Evolutionary conservation across 2,329 filamentous ascomycete genomes (phyloP), one percentile per base, ranked within the genome.

Genomic region (Onygenales sp.): DNA sequence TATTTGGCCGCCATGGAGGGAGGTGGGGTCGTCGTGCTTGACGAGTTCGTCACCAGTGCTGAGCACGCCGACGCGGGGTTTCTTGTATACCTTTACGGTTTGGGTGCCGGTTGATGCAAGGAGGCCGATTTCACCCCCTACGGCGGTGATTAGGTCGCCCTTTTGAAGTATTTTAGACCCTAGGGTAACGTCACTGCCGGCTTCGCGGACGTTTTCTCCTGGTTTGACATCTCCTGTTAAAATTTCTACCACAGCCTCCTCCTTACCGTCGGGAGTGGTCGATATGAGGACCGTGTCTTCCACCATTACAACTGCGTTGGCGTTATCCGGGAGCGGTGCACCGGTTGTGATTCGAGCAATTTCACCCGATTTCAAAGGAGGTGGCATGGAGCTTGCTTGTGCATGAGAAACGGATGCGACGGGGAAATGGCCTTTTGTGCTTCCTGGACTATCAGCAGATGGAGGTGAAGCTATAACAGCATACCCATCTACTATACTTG

Each of bases 401-500:
- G 93, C 93, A 66, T 96, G 90, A 0, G 90, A 94, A 10, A 97
- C 78, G 0, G 87, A 85, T 0, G 86, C 84, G 11, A 98, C 92
- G 0, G 92, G 90, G 64, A 93, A 97, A 0, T 85, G 72, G 0
- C 92, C 91, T 61, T 86, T 88, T 48, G 88, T 80, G 48, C 79
- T 82, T 0, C 66, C 66, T 1, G 79, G 82, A 42, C 81, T 75
- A 36, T 82, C 75, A 33, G 73, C 72, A 51, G 79, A 78, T 5
- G 57, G 67, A 58, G 63, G 66, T 10, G 63, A 69, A 53, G 68
- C 85, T 39, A 91, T 83, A 0, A 95, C 81, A 2, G 93, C 93
- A 65, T 98, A 98, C 1, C 93, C 93, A 68, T 98, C 93, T 0
- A 98, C 93, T 42, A 96, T 97, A 65, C 92, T 97, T 14, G 93